A percentile compares a stretch with the other conserved stretches of the same genome.
Evolutionary conservation across 345 rosid genomes (phyloP).

Genomic region (Syzygium oleosum): DNA sequence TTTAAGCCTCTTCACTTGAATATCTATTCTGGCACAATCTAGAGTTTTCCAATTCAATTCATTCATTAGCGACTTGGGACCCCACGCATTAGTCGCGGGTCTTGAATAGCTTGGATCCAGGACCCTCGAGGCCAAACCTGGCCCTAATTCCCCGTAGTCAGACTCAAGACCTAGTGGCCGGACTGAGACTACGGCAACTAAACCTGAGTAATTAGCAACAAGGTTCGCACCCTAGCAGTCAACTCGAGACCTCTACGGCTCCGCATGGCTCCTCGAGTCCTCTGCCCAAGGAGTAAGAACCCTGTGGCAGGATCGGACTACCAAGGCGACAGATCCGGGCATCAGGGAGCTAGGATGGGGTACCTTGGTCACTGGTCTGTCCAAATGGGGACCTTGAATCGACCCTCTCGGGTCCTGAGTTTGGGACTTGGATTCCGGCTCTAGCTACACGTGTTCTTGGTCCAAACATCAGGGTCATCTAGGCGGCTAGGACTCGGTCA

Average conservation of each 20-base stretch:
- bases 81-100: neutral
- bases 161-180: neutral
- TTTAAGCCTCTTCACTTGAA: neutral
- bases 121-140: rapidly evolving
- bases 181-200: neutral
- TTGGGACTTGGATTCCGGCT: neutral
- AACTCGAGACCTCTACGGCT: neutral
- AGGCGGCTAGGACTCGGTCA: neutral
- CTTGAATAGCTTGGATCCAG: neutral
- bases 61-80: neutral
- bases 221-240: neutral
- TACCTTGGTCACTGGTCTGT: neutral
- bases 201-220: neutral
- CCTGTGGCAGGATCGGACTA: neutral
- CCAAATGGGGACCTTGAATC: neutral
- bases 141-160: rapidly evolving
- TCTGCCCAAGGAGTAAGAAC: neutral
- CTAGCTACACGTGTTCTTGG: neutral
- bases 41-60: neutral
- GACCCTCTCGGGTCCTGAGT: neutral
- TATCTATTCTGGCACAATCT: neutral
- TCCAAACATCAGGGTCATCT: neutral
- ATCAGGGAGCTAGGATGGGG: neutral
- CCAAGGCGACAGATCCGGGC: neutral
- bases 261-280: neutral